Evolutionary conservation across 257 asterid species (phyloP).

Genomic region (Solanum pennellii): DNA sequence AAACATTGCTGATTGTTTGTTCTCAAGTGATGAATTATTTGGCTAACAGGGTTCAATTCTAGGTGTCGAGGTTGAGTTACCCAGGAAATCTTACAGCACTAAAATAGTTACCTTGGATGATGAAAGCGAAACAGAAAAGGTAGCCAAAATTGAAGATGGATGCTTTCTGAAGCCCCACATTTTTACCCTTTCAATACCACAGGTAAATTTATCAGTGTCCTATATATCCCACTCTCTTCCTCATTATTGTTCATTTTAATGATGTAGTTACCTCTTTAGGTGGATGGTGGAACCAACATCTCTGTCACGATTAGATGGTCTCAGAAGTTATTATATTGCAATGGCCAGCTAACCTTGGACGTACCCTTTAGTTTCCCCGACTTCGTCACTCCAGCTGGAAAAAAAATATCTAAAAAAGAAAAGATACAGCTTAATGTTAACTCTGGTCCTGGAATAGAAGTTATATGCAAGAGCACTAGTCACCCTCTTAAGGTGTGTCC

Average conservation of each 20-base stretch:
- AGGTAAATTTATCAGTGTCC: constrained; percentile 22
- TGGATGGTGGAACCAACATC: constrained; percentile 82
- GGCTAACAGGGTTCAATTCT: constrained; percentile 99
- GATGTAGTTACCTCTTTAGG: constrained; percentile 24
- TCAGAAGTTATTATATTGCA: constrained; percentile 50
- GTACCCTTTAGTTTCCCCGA: constrained; percentile 86
- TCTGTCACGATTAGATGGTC: constrained; percentile 80
- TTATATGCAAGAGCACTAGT: constrained; percentile 52
- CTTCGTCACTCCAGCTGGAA: constrained; percentile 79
- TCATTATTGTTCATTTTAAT: background rate
- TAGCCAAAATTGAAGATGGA: constrained; percentile 40
- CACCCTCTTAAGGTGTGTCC: constrained; percentile 78
- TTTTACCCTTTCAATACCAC: constrained; percentile 65
- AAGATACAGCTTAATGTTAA: constrained; percentile 59
- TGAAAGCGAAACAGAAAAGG: constrained; percentile 21
- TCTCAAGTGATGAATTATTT: constrained; percentile 64
- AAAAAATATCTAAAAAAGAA: constrained; percentile 72
- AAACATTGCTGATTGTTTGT: constrained; percentile 19
- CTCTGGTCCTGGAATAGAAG: constrained; percentile 61
- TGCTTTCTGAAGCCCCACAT: constrained; percentile 60
- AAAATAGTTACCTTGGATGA: constrained; percentile 31
- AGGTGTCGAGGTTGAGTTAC: constrained; percentile 93
- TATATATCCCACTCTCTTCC: background rate
- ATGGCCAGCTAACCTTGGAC: constrained; percentile 56
- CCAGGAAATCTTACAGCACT: constrained; percentile 55